Conservation (phyloP, 257 asterid genomes). For the Primulina tabacum region DNA sequence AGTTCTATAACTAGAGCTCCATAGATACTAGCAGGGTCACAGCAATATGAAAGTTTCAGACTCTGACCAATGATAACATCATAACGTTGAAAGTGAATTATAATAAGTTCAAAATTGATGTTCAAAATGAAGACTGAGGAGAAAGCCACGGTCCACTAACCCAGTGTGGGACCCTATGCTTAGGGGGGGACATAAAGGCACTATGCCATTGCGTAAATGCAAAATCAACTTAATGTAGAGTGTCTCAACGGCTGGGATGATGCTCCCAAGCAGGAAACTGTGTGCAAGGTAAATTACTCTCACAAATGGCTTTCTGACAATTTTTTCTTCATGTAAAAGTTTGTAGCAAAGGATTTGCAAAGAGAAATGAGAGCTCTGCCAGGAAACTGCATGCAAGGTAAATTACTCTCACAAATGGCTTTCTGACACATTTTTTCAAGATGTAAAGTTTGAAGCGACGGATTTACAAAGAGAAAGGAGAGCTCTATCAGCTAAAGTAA, state of each 20-base stretch:
- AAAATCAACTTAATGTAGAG: slow-evolving; percentile 14
- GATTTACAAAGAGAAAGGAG: too few species aligned
- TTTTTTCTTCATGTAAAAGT: not conserved
- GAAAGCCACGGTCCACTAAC: not conserved
- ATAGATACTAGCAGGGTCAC: slow-evolving; percentile 2
- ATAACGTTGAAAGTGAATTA: not conserved
- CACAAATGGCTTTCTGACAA: slow-evolving; percentile 10
- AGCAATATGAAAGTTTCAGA: slow-evolving; percentile 4
- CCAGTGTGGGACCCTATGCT: not conserved
- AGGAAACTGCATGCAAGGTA: too few species aligned
- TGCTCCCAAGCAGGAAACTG: slow-evolving; percentile 11
- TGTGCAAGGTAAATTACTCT: slow-evolving; percentile 2
- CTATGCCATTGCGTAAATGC: slow-evolving; percentile 9
- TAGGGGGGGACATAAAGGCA: slow-evolving; percentile 8
- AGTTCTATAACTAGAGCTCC: not conserved
- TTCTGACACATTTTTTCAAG: too few species aligned
- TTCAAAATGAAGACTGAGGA: slow-evolving; percentile 14
- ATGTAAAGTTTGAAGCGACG: too few species aligned
- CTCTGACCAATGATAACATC: not conserved
- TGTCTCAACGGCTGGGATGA: slow-evolving; percentile 14
- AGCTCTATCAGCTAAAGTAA: not conserved
- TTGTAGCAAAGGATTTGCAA: too few species aligned
- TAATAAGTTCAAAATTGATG: not conserved
- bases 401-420: too few species aligned
- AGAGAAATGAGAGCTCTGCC: not conserved